Base-by-base conservation (phyloP, 2,329 filamentous ascomycete genomes). In the Colletotrichum falcatum region DNA sequence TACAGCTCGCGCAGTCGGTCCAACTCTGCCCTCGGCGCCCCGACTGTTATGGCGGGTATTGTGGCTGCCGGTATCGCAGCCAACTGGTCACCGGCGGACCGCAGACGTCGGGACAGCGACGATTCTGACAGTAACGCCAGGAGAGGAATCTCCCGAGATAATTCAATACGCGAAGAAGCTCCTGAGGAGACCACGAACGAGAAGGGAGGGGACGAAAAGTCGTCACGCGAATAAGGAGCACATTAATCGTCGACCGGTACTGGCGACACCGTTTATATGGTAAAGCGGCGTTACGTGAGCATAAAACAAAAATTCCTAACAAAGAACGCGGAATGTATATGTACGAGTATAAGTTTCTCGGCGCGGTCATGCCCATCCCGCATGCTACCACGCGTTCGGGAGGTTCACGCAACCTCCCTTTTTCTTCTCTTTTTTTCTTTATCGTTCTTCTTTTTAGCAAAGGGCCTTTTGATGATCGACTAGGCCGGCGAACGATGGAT, bases 31-130 rank as follows among this genome's bases (percentile, higher is more conserved):
- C 85, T 95, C 14, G 92, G 90, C 14, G 91, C 92, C 2, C 90
- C 92, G 1, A 90, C 91, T 9, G 92, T 94, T 71, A 94, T 94
- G 92, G 91, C 92, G n/a, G 93, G 93, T 71, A 91, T 95, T 68
- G 89, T 95, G 60, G 93, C 92, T 11, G 92, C 92, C 53, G 91
- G 91, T 76, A 88, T 95, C 42, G 92, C 90, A 42, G 92, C 90
- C 18, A 91, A 91, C 37, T 95, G 92, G 92, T 93, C 91, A 58
- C 92, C 92, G 1, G 87, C 90, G 65, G 90, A 91, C 70, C 82
- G 88, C 11, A 81, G 79, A 59, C 77, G 75, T 23, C 81, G 80
- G 61, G 76, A 77, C 7, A 76, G 79, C 35, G 81, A 81, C 61
- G 82, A 82, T 64, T 76, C 75, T 23, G 77, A 74, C 54, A 61